Base-by-base conservation (phyloP, 805 yeast species). In the Metschnikowia anglica region DNA sequence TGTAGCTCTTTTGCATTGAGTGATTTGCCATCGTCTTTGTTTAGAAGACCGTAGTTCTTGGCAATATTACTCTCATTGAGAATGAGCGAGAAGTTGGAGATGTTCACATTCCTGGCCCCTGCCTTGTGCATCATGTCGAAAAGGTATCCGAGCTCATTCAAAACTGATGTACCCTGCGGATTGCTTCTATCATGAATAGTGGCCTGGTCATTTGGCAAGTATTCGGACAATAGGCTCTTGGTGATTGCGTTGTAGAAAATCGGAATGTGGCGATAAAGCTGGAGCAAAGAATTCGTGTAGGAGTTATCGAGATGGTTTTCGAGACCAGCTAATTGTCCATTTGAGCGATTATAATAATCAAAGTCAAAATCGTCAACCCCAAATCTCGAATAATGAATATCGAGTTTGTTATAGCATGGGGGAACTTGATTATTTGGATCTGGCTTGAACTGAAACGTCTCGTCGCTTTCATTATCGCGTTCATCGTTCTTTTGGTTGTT, bases 281-380 rank as follows among this genome's bases (percentile, higher is more conserved):
- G 97, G 5, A 93, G 52, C 20, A 89, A 62, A 0, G 96, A 73
- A 60, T 93, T 93, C 26, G 66, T 56, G 46, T 85, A 79, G 0
- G 93, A 76, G 53, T 86, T 87, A 39, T 84, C 87, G 9, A 85
- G 74, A 56, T 89, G 93, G 8, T 89, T 83, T 61, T 93, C 98
- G n/a, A 91, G 70, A 0, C 98, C 97, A 2, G 97, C 79, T 37
- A 50, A 60, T 3, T 44, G 36, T 42, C 71, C 83, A 13, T 31
- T 37, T 0, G 97, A 85, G 29, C 73, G 72, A 59, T 91, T 91
- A 68, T 85, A 91, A 54, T 81, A 84, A 41, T 78, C 82, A 60
- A 93, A 91, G 65, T 91, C 97, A 65, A 93, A 93, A 61, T 89
- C 97, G 53, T 85, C 88, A 23, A 93, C 89, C 20, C 99, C 99